Evolutionary conservation across 2,329 filamentous ascomycete genomes (phyloP), one percentile per base, ranked within the genome.

Genomic region (Penicillium expansum): DNA sequence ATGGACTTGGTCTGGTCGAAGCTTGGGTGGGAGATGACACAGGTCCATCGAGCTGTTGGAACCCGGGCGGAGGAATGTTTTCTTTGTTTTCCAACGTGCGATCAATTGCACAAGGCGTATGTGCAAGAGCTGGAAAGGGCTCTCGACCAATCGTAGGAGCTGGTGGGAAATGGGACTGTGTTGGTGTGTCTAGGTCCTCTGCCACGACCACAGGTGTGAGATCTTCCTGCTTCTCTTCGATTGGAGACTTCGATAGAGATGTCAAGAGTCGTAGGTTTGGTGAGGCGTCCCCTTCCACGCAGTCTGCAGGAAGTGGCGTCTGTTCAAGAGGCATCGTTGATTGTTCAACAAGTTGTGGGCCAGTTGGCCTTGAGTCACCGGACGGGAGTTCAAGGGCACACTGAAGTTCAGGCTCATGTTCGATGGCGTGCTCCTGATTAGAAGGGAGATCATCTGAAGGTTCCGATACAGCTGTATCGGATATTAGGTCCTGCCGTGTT

Each of bases 61-160:
- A 56, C 8, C 33, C 52, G 1, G 35, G 38, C 7, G 64, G 64
- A 27, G 61, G 59, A 4, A 64, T 59, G 11, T 66, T 65, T 20
- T 66, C 64, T 13, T 65, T 66, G 29, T 64, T 55, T n/a, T 62
- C 55, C 16, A 48, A 32, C 11, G 48, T 30, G 5, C 55, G 44
- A 13, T 52, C 55, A 29, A 32, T 22, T 38, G 55, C 57, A 11
- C 59, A 49, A 30, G 62, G 47, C 1, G 11, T 27, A 33, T 27
- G 20, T n/a, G 53, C 50, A 10, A 39, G 30, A 39, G 56, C 18
- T 7, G 62, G 52, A 3, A 57, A 60, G 8, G 32, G 14, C 11
- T 59, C 43, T 11, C 39, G 41, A 35, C 33, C 32, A 5, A 27
- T 39, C 11, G 42, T 30, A 11, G 52, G 42, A 16, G 30, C 6